Evolutionary conservation across 2,329 filamentous ascomycete genomes (phyloP).

Genomic region (Sarocladium oryzae): DNA sequence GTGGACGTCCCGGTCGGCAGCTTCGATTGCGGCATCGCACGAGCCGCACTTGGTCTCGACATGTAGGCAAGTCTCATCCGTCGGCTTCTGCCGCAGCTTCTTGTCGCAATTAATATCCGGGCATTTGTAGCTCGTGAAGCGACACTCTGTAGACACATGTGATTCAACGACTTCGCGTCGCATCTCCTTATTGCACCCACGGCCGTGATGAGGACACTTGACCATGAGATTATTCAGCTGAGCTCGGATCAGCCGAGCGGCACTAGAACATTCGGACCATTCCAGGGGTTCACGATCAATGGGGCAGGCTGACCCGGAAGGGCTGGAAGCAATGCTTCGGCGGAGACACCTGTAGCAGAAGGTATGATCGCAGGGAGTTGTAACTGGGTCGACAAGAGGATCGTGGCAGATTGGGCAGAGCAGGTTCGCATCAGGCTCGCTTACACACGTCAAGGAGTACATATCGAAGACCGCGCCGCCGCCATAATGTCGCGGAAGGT

Average conservation of each 20-base stretch:
- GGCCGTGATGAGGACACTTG: slow-evolving; percentile 46
- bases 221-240: slow-evolving; percentile 55
- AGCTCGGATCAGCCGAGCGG: slow-evolving; percentile 45
- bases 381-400: slow-evolving; percentile 53
- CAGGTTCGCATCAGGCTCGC: slow-evolving; percentile 39
- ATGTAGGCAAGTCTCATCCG: slow-evolving; percentile 49
- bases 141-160: slow-evolving; percentile 52
- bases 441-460: slow-evolving; percentile 37
- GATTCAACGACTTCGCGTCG: slow-evolving; percentile 47
- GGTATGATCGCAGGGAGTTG: slow-evolving; percentile 57
- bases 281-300: slow-evolving; percentile 46
- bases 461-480: slow-evolving; percentile 37
- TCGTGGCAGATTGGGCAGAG: slow-evolving; percentile 53
- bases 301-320: slow-evolving; percentile 42
- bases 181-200: slow-evolving; percentile 44
- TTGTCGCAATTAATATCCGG: slow-evolving; percentile 45
- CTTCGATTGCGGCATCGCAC: slow-evolving; percentile 45
- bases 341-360: slow-evolving; percentile 56
- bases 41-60: slow-evolving; percentile 43
- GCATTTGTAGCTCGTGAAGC: slow-evolving; percentile 49
- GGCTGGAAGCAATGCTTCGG: slow-evolving; percentile 32
- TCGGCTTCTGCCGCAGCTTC: slow-evolving; percentile 43
- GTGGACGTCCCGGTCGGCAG: slow-evolving; percentile 32
- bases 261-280: slow-evolving; percentile 34
- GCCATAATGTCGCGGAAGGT: slow-evolving; percentile 31